These are phyloP conservation scores for Fraxinus americana DNA, from an alignment of 257 asterid genomes.

Conservation along the genomic window DNA sequence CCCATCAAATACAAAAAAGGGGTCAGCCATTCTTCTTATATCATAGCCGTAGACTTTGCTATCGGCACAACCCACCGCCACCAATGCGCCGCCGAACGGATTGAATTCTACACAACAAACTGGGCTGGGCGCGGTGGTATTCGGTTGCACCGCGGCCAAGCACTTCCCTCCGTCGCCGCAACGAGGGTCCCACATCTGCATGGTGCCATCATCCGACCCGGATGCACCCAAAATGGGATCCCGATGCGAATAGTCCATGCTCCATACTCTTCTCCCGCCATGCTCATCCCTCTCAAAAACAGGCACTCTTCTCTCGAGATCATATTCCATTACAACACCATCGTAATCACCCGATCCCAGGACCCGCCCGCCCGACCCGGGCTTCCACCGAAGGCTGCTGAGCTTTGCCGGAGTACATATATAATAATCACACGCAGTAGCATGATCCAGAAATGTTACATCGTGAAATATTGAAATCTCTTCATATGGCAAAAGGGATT, in stretches of 20 bases:
- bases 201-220: slow-evolving; percentile 92
- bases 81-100: slow-evolving; percentile 50
- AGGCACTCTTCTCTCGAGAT: slow-evolving; percentile 68
- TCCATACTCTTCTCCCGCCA: slow-evolving; percentile 88
- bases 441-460: slow-evolving; percentile 42
- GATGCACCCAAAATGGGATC: slow-evolving; percentile 77
- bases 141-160: slow-evolving; percentile 52
- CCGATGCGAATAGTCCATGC: slow-evolving; percentile 64
- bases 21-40: slow-evolving; percentile 47
- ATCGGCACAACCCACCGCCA: slow-evolving; percentile 80
- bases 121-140: slow-evolving; percentile 45
- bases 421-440: slow-evolving; percentile 62
- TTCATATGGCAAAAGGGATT: slow-evolving; percentile 23
- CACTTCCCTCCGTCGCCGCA: slow-evolving; percentile 45
- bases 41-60: slow-evolving; percentile 67
- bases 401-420: slow-evolving; percentile 86
- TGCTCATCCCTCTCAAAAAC: slow-evolving; percentile 94
- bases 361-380: slow-evolving; percentile 62
- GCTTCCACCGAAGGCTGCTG: slow-evolving; percentile 83
- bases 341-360: slow-evolving; percentile 89
- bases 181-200: slow-evolving; percentile 92
- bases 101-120: slow-evolving; percentile 82
- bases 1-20: slow-evolving; percentile 58
- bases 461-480: background rate
- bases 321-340: slow-evolving; percentile 86